These are phyloP conservation scores for Colletotrichum sp. DNA, from an alignment of 2,329 filamentous ascomycete species.

Conservation along the genomic window DNA sequence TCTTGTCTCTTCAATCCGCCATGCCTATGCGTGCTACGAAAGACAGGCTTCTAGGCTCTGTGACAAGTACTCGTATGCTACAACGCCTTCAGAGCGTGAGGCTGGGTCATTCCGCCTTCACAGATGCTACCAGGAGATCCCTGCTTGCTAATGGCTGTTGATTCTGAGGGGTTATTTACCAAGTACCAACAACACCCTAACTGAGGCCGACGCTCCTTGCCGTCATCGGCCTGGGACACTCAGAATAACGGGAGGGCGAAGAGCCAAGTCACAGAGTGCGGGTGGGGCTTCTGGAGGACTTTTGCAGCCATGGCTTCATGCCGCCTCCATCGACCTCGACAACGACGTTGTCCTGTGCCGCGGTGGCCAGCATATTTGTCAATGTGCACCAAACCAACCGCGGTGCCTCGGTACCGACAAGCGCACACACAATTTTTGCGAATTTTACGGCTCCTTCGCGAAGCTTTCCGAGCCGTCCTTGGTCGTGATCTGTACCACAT, in stretches of 20 bases:
- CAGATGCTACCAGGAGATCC: neutral
- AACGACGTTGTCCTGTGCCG: neutral
- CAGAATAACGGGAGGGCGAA: neutral
- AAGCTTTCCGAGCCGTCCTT: neutral
- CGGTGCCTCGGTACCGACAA: neutral
- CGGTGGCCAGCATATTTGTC: neutral
- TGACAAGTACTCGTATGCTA: neutral
- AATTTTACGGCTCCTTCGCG: neutral
- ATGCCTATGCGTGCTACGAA: neutral
- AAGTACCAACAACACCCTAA: neutral
- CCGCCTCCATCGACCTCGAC: neutral
- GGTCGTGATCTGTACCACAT: neutral
- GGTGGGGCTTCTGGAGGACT: conserved; percentile 9
- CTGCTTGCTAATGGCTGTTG: neutral
- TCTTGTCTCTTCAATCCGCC: neutral
- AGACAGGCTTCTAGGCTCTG: neutral
- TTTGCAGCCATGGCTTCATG: neutral
- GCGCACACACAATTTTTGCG: neutral
- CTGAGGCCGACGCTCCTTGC: neutral
- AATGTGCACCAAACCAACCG: neutral
- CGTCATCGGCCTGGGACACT: neutral
- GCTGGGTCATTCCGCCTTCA: neutral
- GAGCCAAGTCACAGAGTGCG: neutral
- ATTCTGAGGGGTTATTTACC: neutral
- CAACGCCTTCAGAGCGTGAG: neutral